phyloP scores from a whole-genome alignment of 1,284 basidiomycete species.

The Heterobasidion irregulare region DNA sequence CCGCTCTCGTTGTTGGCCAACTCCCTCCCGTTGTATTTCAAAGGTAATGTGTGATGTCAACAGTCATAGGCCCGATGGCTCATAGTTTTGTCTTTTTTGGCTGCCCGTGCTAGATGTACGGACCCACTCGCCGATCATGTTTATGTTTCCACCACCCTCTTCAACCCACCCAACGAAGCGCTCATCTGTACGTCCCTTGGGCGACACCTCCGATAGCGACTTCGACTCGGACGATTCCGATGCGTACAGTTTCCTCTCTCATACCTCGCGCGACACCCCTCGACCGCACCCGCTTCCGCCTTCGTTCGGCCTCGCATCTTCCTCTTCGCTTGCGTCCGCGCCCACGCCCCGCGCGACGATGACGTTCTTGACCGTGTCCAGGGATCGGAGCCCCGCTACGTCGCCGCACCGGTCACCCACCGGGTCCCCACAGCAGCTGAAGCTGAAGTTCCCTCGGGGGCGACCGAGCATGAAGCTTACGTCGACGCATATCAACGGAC shows the following conservation, averaged over 20 bases:
- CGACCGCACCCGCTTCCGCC: background rate
- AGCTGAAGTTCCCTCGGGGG: background rate
- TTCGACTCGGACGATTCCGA: constrained; percentile 10
- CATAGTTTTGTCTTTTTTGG: background rate
- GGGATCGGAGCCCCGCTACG: too few species aligned
- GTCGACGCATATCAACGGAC: constrained; percentile 4
- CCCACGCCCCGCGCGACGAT: background rate
- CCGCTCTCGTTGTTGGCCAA: constrained; percentile 56
- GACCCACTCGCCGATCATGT: constrained; percentile 50
- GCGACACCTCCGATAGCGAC: constrained; percentile 17
- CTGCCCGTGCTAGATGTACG: constrained; percentile 39
- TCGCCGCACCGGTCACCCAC: background rate
- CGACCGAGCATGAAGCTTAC: background rate
- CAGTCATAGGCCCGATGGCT: background rate
- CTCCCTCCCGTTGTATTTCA: constrained; percentile 47
- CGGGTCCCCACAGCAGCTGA: background rate
- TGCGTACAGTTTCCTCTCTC: background rate
- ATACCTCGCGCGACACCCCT: background rate
- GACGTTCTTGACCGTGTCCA: background rate
- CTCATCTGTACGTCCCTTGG: background rate
- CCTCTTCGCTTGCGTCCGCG: background rate
- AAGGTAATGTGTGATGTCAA: constrained; percentile 29
- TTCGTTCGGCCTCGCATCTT: background rate
- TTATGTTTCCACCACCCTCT: constrained; percentile 43
- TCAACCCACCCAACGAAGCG: constrained; percentile 8